A percentile compares a stretch with the other conserved stretches of the same genome.
phyloP scores from a whole-genome alignment of 140 eudicot genomes.

The Cichorium intybus region DNA sequence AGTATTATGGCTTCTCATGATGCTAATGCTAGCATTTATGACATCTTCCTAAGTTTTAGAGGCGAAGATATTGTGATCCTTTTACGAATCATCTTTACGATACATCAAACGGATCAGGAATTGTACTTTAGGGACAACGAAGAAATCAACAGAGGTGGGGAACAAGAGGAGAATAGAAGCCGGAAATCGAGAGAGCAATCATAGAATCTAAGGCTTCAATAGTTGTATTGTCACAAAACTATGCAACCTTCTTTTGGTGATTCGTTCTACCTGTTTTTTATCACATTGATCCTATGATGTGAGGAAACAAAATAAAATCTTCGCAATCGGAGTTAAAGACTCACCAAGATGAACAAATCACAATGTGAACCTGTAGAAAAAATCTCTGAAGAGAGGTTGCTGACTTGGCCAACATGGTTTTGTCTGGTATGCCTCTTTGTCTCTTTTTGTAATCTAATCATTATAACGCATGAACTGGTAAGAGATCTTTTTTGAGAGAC shows the following conservation, averaged over 20 bases:
- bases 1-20: background rate
- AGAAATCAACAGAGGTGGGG: background rate
- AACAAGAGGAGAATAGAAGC: background rate
- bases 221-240: slow-evolving; percentile 6
- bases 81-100: slow-evolving; percentile 8
- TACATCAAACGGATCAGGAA: background rate
- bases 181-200: slow-evolving; percentile 1
- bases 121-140: slow-evolving; percentile 10
- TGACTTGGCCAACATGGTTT: background rate
- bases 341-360: background rate
- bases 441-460: background rate
- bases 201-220: background rate
- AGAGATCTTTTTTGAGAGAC: too few species aligned
- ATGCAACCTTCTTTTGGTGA: slow-evolving; percentile 17
- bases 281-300: background rate
- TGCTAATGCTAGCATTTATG: background rate
- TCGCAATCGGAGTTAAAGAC: background rate
- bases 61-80: slow-evolving; percentile 13
- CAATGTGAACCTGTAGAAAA: background rate
- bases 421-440: background rate
- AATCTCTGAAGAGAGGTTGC: slow-evolving; percentile 9
- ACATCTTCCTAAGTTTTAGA: slow-evolving; percentile 10
- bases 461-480: background rate
- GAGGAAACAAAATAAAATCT: background rate
- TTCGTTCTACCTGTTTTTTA: slow-evolving; percentile 6